Evolutionary conservation across 140 eudicot genomes (phyloP).

Genomic region (Erigeron philadelphicus): DNA sequence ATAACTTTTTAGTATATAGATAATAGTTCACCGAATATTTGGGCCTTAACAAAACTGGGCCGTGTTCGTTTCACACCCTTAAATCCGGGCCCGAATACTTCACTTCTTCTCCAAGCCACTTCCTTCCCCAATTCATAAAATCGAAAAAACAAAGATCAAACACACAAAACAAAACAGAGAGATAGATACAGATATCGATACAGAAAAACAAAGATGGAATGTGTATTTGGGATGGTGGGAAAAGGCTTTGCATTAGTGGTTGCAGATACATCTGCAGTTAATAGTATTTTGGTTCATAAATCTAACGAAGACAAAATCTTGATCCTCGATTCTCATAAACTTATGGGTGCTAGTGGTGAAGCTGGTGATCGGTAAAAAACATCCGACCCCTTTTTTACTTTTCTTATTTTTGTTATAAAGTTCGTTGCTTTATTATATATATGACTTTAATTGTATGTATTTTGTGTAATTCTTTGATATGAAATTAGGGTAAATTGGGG

Average conservation of each 20-base stretch:
- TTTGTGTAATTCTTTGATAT: too few relatives aligned
- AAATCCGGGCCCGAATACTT: too few relatives aligned
- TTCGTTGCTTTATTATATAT: too few relatives aligned
- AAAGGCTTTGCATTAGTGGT: constrained; percentile 80
- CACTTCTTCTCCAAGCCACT: constrained; percentile 32
- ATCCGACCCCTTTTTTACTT: neutral
- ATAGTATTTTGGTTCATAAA: constrained; percentile 89
- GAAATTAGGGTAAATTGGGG: too few relatives aligned
- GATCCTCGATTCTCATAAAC: constrained; percentile 91
- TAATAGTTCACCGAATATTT: too few relatives aligned
- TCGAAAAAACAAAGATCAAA: constrained; percentile 5
- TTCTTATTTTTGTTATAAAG: neutral
- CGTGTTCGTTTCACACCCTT: too few relatives aligned
- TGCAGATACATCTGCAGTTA: constrained; percentile 94
- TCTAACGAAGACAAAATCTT: constrained; percentile 92
- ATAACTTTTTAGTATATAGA: too few relatives aligned
- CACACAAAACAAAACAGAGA: neutral
- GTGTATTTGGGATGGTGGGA: constrained; percentile 89
- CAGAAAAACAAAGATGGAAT: constrained; percentile 49
- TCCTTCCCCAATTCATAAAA: constrained; percentile 20
- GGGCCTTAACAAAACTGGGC: too few relatives aligned
- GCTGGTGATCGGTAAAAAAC: constrained; percentile 83
- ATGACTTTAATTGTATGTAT: too few relatives aligned
- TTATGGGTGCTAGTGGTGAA: constrained; percentile 97
- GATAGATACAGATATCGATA: too few relatives aligned